Base-by-base conservation (phyloP, 306 rosid genomes). In the Lathyrus oleraceus region DNA sequence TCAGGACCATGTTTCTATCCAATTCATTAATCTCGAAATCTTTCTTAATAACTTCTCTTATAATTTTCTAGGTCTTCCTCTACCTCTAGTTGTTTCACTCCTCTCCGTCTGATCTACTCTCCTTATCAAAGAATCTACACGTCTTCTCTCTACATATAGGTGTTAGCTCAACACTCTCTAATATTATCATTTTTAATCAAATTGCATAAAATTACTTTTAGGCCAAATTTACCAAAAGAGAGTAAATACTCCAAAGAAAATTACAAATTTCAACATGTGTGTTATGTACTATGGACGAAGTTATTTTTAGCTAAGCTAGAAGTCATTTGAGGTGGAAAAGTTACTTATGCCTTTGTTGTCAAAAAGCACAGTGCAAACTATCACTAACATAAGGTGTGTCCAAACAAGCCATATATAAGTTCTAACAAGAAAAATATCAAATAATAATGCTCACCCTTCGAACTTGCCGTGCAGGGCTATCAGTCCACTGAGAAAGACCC, bases 381-480 rank as follows among this genome's bases (percentile, higher is more conserved):
- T 67, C 51, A 65, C 67, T 40, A 73, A 53, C 61, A 48, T 14
- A 67, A 40, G 56, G 67, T 30, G 67, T 43, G 44, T 39, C 66
- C 38, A 21, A 32, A 62, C 54, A 60, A 67, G 74, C 20, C 27
- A 52, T 13, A 51, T 11, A 38, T 4, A 44, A 75, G 72, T 32
- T 51, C 44, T 23, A 28, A 65, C 69, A 69, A 51, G 63, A 51
- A 42, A 65, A 78, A 47, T 60, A 62, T 75, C 68, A 21, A 30
- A 62, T 75, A 27, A 48, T 58, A 61, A 58, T 61, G 71, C 81
- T 86, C 82, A 95, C 99, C 97, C 95, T 87, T 73, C 95, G 84
- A 63, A 81, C 80, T 70, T 60, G 78, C 35, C 60, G 81, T 13
- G 78, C 78, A 48, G 84, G 80, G 73, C 74, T 74, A 69, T 74